Evolutionary conservation across 305 asterid genomes (phyloP).

Genomic region (Caryopteris hybrid): DNA sequence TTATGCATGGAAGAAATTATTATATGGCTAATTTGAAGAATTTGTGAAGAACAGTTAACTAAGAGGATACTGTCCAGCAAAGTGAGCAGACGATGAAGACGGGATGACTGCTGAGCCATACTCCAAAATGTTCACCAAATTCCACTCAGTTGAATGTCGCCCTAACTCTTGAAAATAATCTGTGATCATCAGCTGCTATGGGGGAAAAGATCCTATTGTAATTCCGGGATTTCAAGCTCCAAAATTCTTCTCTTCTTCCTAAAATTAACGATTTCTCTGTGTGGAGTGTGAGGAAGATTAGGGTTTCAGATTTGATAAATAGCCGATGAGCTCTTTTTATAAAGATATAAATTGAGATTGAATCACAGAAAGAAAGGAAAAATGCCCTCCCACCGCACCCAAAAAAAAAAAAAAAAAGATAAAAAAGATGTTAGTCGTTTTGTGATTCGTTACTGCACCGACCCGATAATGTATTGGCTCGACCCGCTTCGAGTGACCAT

Average conservation of each 20-base stretch:
- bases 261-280: constrained; percentile 5
- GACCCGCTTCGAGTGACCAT: constrained; percentile 23
- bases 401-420: not conserved
- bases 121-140: constrained; percentile 24
- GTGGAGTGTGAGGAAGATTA: constrained; percentile 38
- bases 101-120: constrained; percentile 96
- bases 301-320: constrained; percentile 57
- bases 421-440: not conserved
- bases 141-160: constrained; percentile 28
- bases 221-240: not conserved
- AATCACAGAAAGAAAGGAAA: not conserved
- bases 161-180: constrained; percentile 20
- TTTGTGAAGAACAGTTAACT: not conserved
- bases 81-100: constrained; percentile 89
- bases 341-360: constrained; percentile 3
- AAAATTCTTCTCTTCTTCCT: constrained; percentile 11
- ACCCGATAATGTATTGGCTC: no score
- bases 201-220: not conserved
- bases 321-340: constrained; percentile 36
- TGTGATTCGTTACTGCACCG: constrained; percentile 8
- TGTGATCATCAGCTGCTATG: constrained; percentile 24
- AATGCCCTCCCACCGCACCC: no score
- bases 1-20: not conserved
- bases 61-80: constrained; percentile 95
- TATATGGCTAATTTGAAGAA: not conserved